These are phyloP conservation scores for Trichosanthes truncata DNA, from an alignment of 306 rosid genomes.

Conservation along the genomic window DNA sequence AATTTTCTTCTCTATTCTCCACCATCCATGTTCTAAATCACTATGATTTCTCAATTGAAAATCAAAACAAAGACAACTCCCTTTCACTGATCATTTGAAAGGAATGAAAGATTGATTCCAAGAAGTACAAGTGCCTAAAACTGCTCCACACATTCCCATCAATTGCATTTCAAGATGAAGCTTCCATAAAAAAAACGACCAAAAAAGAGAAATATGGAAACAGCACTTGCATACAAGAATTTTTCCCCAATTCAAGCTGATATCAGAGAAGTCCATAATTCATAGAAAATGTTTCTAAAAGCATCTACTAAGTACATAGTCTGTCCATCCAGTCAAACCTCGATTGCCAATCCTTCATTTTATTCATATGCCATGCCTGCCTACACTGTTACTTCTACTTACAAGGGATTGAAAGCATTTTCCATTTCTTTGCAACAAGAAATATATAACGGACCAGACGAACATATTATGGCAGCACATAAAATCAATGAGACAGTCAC, in stretches of 20 bases:
- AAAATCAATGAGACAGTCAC: background rate
- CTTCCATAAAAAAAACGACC: background rate
- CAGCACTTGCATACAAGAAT: background rate
- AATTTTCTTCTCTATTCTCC: background rate
- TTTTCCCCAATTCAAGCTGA: background rate
- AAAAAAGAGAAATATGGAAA: background rate
- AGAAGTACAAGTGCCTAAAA: background rate
- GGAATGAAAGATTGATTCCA: background rate
- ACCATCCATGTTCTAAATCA: background rate
- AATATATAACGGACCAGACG: background rate
- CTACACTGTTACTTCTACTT: background rate
- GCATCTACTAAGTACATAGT: background rate
- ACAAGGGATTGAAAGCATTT: background rate
- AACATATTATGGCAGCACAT: background rate
- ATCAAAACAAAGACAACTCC: background rate
- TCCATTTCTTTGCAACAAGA: background rate
- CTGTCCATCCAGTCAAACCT: background rate
- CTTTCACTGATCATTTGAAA: background rate
- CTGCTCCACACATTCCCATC: background rate
- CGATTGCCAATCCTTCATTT: background rate
- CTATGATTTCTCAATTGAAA: conserved; percentile 1
- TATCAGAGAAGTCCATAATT: background rate
- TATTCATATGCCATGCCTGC: background rate
- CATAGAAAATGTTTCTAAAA: background rate
- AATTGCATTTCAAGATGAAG: background rate